phyloP scores from a whole-genome alignment of 305 asterid genomes.

The Solanum hybrid region DNA sequence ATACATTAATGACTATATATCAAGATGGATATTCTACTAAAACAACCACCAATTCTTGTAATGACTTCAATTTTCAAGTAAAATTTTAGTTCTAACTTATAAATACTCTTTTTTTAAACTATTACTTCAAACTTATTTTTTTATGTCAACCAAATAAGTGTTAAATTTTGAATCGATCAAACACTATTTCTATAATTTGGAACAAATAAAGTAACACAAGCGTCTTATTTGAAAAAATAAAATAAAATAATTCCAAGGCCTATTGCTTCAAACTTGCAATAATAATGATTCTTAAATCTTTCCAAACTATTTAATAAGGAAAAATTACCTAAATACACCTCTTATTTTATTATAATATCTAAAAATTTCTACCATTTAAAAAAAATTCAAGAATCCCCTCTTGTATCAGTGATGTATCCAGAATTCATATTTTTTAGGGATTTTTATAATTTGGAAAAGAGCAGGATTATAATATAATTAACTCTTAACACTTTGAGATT shows the following conservation, averaged over 20 bases:
- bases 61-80: background rate
- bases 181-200: background rate
- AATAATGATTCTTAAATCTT: background rate
- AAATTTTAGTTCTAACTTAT: background rate
- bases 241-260: background rate
- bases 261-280: background rate
- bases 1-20: background rate
- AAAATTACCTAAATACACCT: too few relatives aligned
- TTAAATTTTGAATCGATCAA: background rate
- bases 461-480: too few relatives aligned
- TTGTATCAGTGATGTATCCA: too few relatives aligned
- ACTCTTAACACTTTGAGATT: background rate
- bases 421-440: background rate
- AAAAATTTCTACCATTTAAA: background rate
- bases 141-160: background rate
- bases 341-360: too few relatives aligned
- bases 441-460: background rate
- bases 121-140: background rate
- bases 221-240: background rate
- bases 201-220: background rate
- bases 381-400: background rate
- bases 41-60: background rate
- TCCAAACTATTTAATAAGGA: background rate
- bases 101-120: background rate
- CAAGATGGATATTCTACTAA: background rate